These are phyloP conservation scores for Naganishia sp. DNA, from an alignment of 1,284 basidiomycete species.

Conservation along the genomic window DNA sequence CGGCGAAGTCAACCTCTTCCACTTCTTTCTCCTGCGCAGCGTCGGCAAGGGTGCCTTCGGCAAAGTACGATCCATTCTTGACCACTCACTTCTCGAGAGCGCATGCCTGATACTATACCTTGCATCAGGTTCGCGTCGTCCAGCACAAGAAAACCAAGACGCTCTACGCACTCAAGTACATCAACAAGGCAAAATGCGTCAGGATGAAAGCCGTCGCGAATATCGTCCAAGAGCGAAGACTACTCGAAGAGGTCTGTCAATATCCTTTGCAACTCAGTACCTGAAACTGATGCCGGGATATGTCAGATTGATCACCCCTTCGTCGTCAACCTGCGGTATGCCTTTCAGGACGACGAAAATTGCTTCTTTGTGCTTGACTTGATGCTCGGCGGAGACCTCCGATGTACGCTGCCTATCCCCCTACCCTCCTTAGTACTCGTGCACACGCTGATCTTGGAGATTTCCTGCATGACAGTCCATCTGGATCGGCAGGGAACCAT, in stretches of 20 bases:
- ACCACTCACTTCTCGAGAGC: not conserved
- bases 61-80: slow-evolving; percentile 64
- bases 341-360: slow-evolving; percentile 97
- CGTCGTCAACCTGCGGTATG: slow-evolving; percentile 90
- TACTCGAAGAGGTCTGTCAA: slow-evolving; percentile 79
- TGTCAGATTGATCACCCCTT: slow-evolving; percentile 88
- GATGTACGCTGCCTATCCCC: slow-evolving; percentile 64
- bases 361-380: slow-evolving; percentile 96
- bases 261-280: not conserved
- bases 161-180: slow-evolving; percentile 96
- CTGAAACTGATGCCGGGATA: not conserved
- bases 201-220: slow-evolving; percentile 98
- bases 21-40: slow-evolving; percentile 88
- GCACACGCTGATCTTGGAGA: not conserved
- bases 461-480: slow-evolving; percentile 65
- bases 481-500: slow-evolving; percentile 76
- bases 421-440: not conserved
- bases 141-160: slow-evolving; percentile 97
- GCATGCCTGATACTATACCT: slow-evolving; percentile 22
- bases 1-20: slow-evolving; percentile 93
- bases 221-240: slow-evolving; percentile 88
- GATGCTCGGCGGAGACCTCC: slow-evolving; percentile 91
- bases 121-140: slow-evolving; percentile 85
- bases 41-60: slow-evolving; percentile 98
- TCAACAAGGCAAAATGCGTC: slow-evolving; percentile 96